These are phyloP conservation scores for Russula vinacea DNA, from an alignment of 768 basidiomycete genomes.

Conservation along the genomic window DNA sequence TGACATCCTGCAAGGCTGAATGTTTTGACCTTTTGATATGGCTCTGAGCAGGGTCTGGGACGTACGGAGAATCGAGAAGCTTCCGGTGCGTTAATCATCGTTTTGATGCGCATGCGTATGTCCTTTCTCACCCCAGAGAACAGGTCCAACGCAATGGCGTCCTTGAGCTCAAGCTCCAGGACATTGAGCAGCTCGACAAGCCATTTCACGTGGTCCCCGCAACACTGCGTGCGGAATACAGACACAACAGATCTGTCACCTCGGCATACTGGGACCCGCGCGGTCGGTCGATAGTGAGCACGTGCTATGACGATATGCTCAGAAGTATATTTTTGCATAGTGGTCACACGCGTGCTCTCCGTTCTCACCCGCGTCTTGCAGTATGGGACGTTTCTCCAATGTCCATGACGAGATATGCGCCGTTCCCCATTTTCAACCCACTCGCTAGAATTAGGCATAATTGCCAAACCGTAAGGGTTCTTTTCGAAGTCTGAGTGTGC, in stretches of 20 bases:
- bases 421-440: conserved; percentile 63
- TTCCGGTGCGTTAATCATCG: conserved; percentile 36
- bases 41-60: conserved; percentile 67
- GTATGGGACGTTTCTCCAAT: conserved; percentile 73
- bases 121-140: conserved; percentile 18
- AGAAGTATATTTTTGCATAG: conserved; percentile 50
- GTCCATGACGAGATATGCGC: conserved; percentile 44
- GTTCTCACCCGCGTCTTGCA: conserved; percentile 34
- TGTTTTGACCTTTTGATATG: conserved; percentile 1
- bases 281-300: conserved; percentile 76
- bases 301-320: conserved; percentile 77
- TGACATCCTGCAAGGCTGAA: neutral
- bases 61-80: conserved; percentile 55
- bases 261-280: conserved; percentile 85
- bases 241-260: conserved; percentile 73
- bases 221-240: conserved; percentile 59
- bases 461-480: conserved; percentile 67
- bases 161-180: conserved; percentile 41
- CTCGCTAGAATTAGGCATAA: conserved; percentile 63
- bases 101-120: conserved; percentile 31
- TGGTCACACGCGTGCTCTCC: neutral
- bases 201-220: conserved; percentile 44
- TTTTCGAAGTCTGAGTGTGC: neutral
- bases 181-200: conserved; percentile 48
- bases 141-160: conserved; percentile 26